Percentiles rank a stretch among this genome's conserved stretches.
Evolutionary conservation across 2,329 filamentous ascomycete genomes (phyloP).

Genomic region (Taxawa tesnikishii): DNA sequence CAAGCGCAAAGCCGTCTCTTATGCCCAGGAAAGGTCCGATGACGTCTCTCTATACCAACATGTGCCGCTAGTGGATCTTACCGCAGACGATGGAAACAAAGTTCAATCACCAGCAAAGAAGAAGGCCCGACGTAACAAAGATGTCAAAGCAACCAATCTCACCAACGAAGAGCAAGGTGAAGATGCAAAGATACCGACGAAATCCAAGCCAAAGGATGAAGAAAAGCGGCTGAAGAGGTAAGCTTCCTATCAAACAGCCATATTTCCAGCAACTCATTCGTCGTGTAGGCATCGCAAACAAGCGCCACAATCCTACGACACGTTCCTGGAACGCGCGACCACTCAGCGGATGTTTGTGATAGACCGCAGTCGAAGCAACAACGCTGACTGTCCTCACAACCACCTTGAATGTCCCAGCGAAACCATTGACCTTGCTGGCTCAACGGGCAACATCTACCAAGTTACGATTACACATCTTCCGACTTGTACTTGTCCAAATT

Average conservation of each 20-base stretch:
- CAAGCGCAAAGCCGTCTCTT: not conserved
- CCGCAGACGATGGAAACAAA: too few species aligned
- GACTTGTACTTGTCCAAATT: constrained; percentile 18
- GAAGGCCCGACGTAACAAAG: too few species aligned
- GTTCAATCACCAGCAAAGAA: too few species aligned
- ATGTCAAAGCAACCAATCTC: too few species aligned
- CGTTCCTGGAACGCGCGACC: constrained; percentile 15
- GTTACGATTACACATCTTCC: constrained; percentile 41
- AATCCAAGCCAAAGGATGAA: constrained; percentile 10
- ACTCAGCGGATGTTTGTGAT: constrained; percentile 20
- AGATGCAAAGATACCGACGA: constrained; percentile 8
- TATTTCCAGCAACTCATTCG: not conserved
- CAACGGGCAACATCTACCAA: constrained; percentile 51
- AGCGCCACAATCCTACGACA: constrained; percentile 12
- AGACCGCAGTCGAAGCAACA: constrained; percentile 15
- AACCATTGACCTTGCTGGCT: constrained; percentile 44
- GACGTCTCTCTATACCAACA: not conserved
- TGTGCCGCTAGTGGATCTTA: not conserved
- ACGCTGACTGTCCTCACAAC: constrained; percentile 28
- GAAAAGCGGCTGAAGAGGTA: constrained; percentile 13
- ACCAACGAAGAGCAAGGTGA: not conserved
- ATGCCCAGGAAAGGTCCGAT: not conserved
- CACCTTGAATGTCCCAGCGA: constrained; percentile 33
- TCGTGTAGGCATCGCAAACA: constrained; percentile 11
- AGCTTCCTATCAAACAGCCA: not conserved